Conservation (phyloP, 1,284 basidiomycete species). For the Trichosporon sp. region DNA sequence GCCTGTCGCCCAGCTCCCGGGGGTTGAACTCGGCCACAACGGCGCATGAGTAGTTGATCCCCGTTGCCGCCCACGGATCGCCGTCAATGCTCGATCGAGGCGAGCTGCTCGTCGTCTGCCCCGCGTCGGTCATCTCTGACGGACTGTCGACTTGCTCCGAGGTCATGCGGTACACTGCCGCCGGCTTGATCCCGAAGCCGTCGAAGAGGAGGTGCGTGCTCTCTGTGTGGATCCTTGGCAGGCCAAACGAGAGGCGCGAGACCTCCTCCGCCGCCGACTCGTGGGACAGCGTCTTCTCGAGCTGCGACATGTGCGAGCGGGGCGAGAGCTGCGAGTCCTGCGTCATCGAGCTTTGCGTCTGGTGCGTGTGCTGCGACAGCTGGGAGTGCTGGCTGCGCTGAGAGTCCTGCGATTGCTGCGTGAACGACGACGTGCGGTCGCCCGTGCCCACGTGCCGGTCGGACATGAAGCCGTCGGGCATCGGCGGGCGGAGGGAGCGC, state of each 20-base stretch:
- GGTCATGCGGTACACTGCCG: background rate
- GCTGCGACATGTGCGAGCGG: background rate
- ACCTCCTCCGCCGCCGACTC: constrained; percentile 6
- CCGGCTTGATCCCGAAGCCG: constrained; percentile 16
- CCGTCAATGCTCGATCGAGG: constrained; percentile 8
- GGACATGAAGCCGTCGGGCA: background rate
- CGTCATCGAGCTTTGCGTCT: background rate
- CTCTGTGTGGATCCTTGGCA: constrained; percentile 31
- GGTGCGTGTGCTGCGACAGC: background rate
- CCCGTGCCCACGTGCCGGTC: background rate
- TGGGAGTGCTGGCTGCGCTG: background rate
- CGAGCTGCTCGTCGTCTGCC: background rate
- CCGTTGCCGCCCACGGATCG: constrained; percentile 38
- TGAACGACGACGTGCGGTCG: background rate
- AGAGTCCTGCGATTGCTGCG: background rate
- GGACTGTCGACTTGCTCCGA: background rate
- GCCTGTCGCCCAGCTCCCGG: constrained; percentile 22
- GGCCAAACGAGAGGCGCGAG: constrained; percentile 34
- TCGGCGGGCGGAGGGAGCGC: background rate
- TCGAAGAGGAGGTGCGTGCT: constrained; percentile 19
- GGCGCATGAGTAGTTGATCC: constrained; percentile 41
- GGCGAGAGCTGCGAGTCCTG: background rate
- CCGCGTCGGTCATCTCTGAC: background rate
- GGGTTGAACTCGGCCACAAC: constrained; percentile 46
- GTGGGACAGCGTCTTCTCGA: background rate